Base-by-base conservation (phyloP, 1,284 basidiomycete genomes). In the Ustilago crameri region DNA sequence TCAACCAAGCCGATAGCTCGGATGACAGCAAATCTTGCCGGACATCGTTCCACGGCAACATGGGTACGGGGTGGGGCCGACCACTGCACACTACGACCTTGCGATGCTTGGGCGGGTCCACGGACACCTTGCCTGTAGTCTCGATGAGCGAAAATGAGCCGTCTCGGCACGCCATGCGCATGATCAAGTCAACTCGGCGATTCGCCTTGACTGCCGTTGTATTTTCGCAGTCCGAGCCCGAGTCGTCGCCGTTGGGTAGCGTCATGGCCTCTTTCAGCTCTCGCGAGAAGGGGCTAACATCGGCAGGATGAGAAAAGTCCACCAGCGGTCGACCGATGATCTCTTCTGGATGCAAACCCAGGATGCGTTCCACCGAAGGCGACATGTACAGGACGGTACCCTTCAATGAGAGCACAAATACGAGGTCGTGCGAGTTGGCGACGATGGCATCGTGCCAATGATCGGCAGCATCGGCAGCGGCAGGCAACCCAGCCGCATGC, bases 311-410 rank as follows among this genome's bases (percentile, higher is more conserved):
- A 65, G 93, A 93, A 59, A 93, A 80, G 86, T 82, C 93, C 89
- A 44, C 88, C 85, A 68, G 95, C 85, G 38, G 88, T 87, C 81
- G 88, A 88, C 92, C 92, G 27, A 93, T 86, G 56, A 97, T 88
- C 69, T 95, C 93, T 43, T 89, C 87, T 1, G 93, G 65, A 10
- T 65, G 65, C 52, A 69, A 80, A 35, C 79, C 80, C 4, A 80
- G 72, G 17, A 81, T 64, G 15, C 72, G 66, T 47, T 78, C 61
- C 9, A 75, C 72, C 0, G 75, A 78, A 0, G 74, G 93, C 0
- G 93, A 91, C 58, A 93, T 91, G 82, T 96, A 98, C 45, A 95
- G 88, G 84, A 97, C 93, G 14, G 88, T 88, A 22, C 95, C 95
- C 79, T 96, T 73, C 50, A 73, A 88, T 3, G 92, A 94, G 27